Conservation (phyloP, 371 early-diverging fungal species). For the Entomophthora muscae region DNA sequence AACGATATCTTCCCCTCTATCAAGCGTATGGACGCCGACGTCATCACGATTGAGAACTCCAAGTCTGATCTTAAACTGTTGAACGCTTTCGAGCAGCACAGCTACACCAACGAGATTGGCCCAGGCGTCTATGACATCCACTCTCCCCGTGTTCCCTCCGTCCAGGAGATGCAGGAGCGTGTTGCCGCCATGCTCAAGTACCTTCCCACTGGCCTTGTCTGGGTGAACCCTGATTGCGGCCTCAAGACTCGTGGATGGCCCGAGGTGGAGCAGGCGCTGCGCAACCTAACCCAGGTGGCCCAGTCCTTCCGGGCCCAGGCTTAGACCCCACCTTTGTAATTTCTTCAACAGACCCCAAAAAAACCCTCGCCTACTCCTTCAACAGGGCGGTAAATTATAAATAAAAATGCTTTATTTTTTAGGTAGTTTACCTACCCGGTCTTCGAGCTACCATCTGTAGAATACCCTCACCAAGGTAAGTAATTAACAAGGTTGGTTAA, state of each 20-base stretch:
- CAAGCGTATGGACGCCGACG: slow-evolving; percentile 80
- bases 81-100: slow-evolving; percentile 59
- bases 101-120: slow-evolving; percentile 80
- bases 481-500: too few species aligned
- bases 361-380: too few species aligned
- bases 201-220: slow-evolving; percentile 50
- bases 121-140: slow-evolving; percentile 96
- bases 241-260: slow-evolving; percentile 89
- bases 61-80: slow-evolving; percentile 90
- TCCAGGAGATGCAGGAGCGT: slow-evolving; percentile 71
- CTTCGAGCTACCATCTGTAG: too few species aligned
- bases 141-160: slow-evolving; percentile 85
- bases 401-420: too few species aligned
- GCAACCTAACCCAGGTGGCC: slow-evolving; percentile 74
- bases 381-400: too few species aligned
- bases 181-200: slow-evolving; percentile 48
- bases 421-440: too few species aligned
- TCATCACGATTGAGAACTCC: slow-evolving; percentile 91
- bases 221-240: slow-evolving; percentile 98
- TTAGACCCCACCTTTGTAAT: too few species aligned
- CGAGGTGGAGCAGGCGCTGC: slow-evolving; percentile 73
- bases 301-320: slow-evolving; percentile 28
- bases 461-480: too few species aligned
- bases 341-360: too few species aligned
- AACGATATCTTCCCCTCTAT: slow-evolving; percentile 92